Conservation (phyloP, 352 stramenopile genomes). For the Phytopythium oedochilum region DNA sequence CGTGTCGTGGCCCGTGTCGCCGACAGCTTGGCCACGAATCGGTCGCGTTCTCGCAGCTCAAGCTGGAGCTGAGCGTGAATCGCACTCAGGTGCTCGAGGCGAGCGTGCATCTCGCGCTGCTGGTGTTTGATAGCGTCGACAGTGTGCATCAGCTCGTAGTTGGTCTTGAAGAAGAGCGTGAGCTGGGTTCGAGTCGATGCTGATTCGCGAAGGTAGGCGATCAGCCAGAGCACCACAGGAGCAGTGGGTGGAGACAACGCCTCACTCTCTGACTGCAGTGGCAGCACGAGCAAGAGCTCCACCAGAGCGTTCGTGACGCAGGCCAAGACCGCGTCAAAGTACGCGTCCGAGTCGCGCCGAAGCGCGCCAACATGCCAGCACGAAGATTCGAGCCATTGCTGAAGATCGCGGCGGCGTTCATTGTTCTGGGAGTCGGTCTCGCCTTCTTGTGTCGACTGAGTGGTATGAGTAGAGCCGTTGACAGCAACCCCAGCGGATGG, state of each 20-base stretch:
- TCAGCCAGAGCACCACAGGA: slow-evolving; percentile 35
- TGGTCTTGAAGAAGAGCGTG: slow-evolving; percentile 46
- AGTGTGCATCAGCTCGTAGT: slow-evolving; percentile 53
- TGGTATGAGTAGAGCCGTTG: neutral
- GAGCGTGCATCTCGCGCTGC: slow-evolving; percentile 34
- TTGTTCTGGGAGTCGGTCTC: neutral
- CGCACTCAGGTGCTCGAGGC: slow-evolving; percentile 21
- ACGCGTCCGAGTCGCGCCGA: slow-evolving; percentile 42
- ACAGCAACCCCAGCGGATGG: neutral
- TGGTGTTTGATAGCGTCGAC: slow-evolving; percentile 40
- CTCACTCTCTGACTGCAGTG: slow-evolving; percentile 17
- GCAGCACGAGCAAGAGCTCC: slow-evolving; percentile 27
- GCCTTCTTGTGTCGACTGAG: neutral
- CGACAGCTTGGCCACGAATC: slow-evolving; percentile 53
- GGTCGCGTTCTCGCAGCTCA: slow-evolving; percentile 39
- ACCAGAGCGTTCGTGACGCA: slow-evolving; percentile 33
- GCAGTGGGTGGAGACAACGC: neutral
- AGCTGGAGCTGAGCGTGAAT: slow-evolving; percentile 15
- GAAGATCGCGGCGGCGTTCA: neutral
- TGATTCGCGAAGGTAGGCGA: slow-evolving; percentile 25
- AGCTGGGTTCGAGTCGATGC: neutral
- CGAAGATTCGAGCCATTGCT: neutral
- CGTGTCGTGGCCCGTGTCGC: slow-evolving; percentile 40
- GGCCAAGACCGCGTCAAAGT: slow-evolving; percentile 35
- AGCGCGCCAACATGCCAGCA: slow-evolving; percentile 9